phyloP scores from a whole-genome alignment of 2,329 filamentous ascomycete genomes.

The Aureobasidium sp. region DNA sequence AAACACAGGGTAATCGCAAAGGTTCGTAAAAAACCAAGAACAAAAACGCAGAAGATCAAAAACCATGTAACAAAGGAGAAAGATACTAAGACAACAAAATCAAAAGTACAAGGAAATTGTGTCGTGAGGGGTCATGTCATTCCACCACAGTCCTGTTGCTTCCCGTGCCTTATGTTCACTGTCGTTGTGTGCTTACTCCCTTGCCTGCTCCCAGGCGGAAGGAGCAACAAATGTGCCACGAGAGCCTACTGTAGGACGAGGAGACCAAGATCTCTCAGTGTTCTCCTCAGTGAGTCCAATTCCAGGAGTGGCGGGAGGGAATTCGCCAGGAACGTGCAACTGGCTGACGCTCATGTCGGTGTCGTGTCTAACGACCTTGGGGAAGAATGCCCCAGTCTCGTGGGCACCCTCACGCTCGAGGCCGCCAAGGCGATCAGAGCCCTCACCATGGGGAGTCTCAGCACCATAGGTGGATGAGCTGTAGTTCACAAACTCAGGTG shows the following conservation, averaged over 20 bases:
- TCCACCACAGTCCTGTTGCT: not conserved
- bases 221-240: not conserved
- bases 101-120: not conserved
- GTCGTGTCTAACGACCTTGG: conserved; percentile 38
- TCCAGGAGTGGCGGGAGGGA: conserved; percentile 13
- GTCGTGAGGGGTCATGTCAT: not conserved
- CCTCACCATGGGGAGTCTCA: not conserved
- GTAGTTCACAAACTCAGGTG: not conserved
- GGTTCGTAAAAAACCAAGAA: not conserved
- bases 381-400: conserved; percentile 35
- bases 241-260: not conserved
- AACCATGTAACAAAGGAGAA: not conserved
- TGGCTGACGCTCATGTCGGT: conserved; percentile 49
- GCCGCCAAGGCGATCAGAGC: conserved; percentile 18
- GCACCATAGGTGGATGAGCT: not conserved
- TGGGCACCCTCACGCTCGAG: conserved; percentile 26
- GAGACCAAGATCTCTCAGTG: not conserved
- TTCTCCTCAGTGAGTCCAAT: not conserved
- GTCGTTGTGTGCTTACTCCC: not conserved
- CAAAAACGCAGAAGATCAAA: not conserved
- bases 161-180: not conserved
- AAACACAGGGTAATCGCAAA: not conserved
- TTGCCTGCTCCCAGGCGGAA: conserved; percentile 1
- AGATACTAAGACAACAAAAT: not conserved
- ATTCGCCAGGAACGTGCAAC: conserved; percentile 62